phyloP scores from a whole-genome alignment of 176 grass and related monocot genomes.

The Oryza nivara region DNA sequence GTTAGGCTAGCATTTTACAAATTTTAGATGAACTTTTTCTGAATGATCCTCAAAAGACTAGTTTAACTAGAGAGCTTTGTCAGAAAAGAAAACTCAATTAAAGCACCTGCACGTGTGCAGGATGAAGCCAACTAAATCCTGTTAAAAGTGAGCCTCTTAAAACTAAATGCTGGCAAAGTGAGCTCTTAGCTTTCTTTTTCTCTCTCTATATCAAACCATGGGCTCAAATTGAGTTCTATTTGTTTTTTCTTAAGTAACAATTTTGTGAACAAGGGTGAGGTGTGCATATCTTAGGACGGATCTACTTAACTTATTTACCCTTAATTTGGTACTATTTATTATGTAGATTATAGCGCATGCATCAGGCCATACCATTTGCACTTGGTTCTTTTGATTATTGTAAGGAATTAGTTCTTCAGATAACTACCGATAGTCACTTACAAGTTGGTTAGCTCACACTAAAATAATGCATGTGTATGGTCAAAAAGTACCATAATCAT shows the following conservation, averaged over 20 bases:
- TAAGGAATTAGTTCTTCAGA: no score
- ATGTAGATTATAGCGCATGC: not conserved
- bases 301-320: not conserved
- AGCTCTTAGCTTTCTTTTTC: not conserved
- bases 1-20: not conserved
- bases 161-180: constrained; percentile 4
- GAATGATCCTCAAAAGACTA: constrained; percentile 2
- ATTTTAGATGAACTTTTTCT: not conserved
- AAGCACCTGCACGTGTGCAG: constrained; percentile 14
- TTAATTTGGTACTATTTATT: not conserved
- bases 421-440: not conserved
- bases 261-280: not conserved
- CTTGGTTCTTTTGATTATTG: not conserved
- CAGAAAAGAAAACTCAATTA: constrained; percentile 4
- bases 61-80: not conserved
- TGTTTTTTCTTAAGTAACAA: not conserved
- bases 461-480: constrained; percentile 22
- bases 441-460: constrained; percentile 31
- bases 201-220: not conserved
- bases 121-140: not conserved
- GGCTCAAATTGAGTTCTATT: not conserved
- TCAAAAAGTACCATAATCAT: constrained; percentile 10
- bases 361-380: not conserved
- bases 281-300: no score
- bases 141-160: constrained; percentile 3